These are phyloP conservation scores for Tricholomella constricta DNA, from an alignment of 768 basidiomycete species.

Conservation along the genomic window DNA sequence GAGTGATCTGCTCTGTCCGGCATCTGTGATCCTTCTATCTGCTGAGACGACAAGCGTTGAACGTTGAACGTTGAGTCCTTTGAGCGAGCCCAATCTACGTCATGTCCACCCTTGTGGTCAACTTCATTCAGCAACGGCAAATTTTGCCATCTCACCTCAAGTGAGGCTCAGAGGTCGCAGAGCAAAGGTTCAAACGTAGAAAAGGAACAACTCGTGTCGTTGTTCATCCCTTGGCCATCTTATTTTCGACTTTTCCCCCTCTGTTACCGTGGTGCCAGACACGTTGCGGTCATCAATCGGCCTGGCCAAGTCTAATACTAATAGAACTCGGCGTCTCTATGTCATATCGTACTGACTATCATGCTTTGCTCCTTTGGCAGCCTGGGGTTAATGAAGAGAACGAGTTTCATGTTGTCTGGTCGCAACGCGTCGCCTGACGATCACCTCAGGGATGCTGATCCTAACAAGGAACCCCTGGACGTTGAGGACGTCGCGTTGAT, in stretches of 20 bases:
- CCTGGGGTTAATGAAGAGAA: background rate
- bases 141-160: background rate
- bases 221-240: background rate
- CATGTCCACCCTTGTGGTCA: background rate
- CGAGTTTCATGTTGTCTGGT: slow-evolving; percentile 10
- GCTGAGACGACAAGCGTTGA: background rate
- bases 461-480: background rate
- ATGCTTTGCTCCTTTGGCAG: background rate
- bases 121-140: too few species aligned
- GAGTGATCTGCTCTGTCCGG: background rate
- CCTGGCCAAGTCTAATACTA: background rate
- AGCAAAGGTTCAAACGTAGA: background rate
- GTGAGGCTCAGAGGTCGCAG: background rate
- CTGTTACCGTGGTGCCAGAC: background rate
- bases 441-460: slow-evolving; percentile 5
- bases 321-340: background rate
- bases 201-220: too few species aligned
- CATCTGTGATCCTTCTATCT: background rate
- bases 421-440: slow-evolving; percentile 12
- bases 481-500: background rate
- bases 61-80: too few species aligned
- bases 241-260: background rate
- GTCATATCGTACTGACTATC: background rate
- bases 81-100: background rate
- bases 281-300: background rate